Base-by-base conservation (phyloP, 2,329 filamentous ascomycete species). In the Lasiodiplodia hormozganensis region DNA sequence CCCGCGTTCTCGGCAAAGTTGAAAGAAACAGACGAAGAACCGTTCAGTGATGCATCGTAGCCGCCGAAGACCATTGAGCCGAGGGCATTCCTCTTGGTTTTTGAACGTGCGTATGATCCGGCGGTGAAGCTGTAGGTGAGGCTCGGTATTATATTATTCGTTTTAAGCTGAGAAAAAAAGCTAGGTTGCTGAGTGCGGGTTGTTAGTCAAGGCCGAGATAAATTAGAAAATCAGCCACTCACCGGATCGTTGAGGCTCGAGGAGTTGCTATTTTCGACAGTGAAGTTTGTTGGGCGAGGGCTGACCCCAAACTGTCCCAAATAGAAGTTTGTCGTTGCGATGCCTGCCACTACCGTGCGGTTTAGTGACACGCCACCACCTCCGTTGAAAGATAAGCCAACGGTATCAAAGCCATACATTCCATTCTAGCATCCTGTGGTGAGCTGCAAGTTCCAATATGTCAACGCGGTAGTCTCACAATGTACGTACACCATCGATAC, bases 41-140 rank as follows among this genome's bases (percentile, higher is more conserved):
- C 75, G 69, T 80, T 77, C 23, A 80, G 76, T 1, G 76, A 76
- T 18, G 74, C 71, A 70, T 83, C 81, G 67, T 81, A 83, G 11
- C 82, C 81, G 23, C 82, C 81, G 16, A 83, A 71, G 2, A 79
- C 76, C 25, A 82, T 40, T 4, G 62, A 65, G 12, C 49, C 62
- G 28, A 53, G 52, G 4, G 34, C 49, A 16, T 56, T 65, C 21
- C n/a, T 65, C 8, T 31, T 31, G 11, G 47, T 54, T 11, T 40
- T 40, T 2, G 34, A 43, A 8, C 62, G 51, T 23, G 49, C 23
- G 10, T 56, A 65, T 12, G 62, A 65, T n/a, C 62, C 62, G 34
- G 62, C 62, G 3, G 62, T 65, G 34, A 54, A 65, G 36, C 62
- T 56, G 38, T 54, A 65, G 5, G 62, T n/a, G 4, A 56, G 23